Base-by-base conservation (phyloP, 2,329 filamentous ascomycete species). In the Hyphodiscus sp. region DNA sequence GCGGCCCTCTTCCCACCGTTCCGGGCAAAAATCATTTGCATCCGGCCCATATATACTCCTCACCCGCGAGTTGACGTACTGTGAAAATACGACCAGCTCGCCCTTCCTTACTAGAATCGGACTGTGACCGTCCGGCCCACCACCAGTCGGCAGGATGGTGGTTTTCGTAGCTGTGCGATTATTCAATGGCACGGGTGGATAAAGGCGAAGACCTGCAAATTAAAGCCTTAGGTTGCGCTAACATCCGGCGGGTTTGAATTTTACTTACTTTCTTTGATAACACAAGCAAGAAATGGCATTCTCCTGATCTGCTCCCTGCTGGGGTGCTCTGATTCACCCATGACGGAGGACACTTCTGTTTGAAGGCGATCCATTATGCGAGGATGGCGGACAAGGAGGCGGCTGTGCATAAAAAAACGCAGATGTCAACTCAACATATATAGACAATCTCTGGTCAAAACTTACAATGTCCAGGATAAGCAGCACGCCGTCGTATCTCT, bases 221-320 rank as follows among this genome's bases (percentile, higher is more conserved):
- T 13, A n/a, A n/a, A n/a, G n/a, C n/a, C n/a, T n/a, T n/a, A n/a
- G n/a, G n/a, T n/a, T n/a, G n/a, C n/a, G n/a, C n/a, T n/a, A n/a
- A n/a, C n/a, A n/a, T n/a, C n/a, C n/a, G n/a, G n/a, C n/a, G n/a
- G n/a, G n/a, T n/a, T n/a, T n/a, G n/a, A n/a, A n/a, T n/a, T n/a
- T n/a, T n/a, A n/a, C 52, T 19, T 51, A 54, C 52, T 41, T 47
- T 54, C 52, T 33, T 77, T 10, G 61, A 76, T 59, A 15, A 81
- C 74, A 66, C 74, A 79, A 63, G 79, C 79, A 15, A 86, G 67
- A 55, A 85, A 85, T 55, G 74, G 79, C 67, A 85, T 70, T 13
- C 74, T 71, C 58, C 75, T 77, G 52, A 86, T 64, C 4, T 38
- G 5, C 33, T 5, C 33, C 11, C 16, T 2, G 13, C 5, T 38